Evolutionary conservation across 805 yeast species (phyloP), one percentile per base, ranked within the genome.

Genomic region (Ogataea sp.): DNA sequence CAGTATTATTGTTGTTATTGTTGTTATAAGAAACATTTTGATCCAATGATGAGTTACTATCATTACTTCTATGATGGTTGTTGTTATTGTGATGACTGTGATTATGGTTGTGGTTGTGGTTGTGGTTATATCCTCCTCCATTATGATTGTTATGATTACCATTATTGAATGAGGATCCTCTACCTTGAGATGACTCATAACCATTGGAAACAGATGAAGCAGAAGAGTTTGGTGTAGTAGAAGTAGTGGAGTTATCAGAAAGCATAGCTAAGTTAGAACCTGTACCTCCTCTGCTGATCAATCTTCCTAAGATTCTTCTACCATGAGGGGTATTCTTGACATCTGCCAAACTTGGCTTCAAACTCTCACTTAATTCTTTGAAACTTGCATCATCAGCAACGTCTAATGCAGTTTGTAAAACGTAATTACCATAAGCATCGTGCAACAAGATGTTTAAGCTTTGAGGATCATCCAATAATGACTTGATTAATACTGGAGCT

Each of bases 241-340:
- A 35, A 6, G 20, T 21, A 10, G 11, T 4, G 48, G 37, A 11
- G 48, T 33, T 17, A 41, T 45, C 35, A 27, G 29, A 13, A 15
- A 13, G n/a, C 10, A 14, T 15, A 27, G 29, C 31, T n/a, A n/a
- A n/a, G n/a, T n/a, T n/a, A n/a, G n/a, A n/a, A n/a, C n/a, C n/a
- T 13, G 55, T 48, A 34, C 63, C 61, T 31, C 63, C 62, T 37
- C 62, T 49, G 39, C 58, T 50, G 41, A 57, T 55, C 35, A 61
- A 46, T 38, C 86, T 87, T 23, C 85, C 77, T 65, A 84, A 73
- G 43, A 90, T 88, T 54, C 97, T 76, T 57, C 96, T 74, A n/a
- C 97, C 97, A 59, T 90, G 96, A 3, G 97, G 97, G 15, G 97
- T 89, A 51, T 82, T 83, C 57, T 83, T 75, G 43, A 90, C 83